Evolutionary conservation across 257 asterid genomes (phyloP).

Genomic region (Apocynum venetum): DNA sequence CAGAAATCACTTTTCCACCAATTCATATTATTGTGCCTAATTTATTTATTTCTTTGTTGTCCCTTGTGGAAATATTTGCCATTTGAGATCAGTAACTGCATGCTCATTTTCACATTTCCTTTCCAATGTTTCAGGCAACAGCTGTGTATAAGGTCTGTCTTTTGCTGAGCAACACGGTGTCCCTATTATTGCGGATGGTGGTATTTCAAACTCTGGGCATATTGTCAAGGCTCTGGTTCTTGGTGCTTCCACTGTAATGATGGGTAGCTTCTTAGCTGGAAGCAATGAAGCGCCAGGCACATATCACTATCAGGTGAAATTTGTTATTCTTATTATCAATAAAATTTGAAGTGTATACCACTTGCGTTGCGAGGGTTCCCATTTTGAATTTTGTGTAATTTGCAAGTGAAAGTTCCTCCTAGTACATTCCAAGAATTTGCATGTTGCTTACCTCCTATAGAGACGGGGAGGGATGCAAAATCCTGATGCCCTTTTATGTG

Average conservation of each 20-base stretch:
- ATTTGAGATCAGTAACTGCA: not conserved
- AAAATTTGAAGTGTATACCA: not conserved
- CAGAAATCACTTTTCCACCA: not conserved
- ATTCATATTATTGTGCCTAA: not conserved
- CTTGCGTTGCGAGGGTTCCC: not conserved
- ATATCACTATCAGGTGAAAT: conserved; percentile 57
- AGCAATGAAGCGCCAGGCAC: conserved; percentile 85
- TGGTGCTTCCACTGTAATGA: conserved; percentile 96
- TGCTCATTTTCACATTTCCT: not conserved
- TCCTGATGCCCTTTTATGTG: too few relatives aligned
- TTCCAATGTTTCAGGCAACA: conserved; percentile 49
- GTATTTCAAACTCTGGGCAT: conserved; percentile 93
- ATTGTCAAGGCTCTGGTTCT: conserved; percentile 83
- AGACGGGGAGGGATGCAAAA: too few relatives aligned
- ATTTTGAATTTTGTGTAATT: not conserved
- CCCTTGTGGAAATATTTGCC: not conserved
- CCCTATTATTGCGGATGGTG: conserved; percentile 93
- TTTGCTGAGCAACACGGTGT: conserved; percentile 63
- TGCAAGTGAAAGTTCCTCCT: not conserved
- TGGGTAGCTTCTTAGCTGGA: conserved; percentile 91
- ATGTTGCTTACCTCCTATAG: too few relatives aligned
- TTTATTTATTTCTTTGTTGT: not conserved
- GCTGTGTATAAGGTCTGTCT: conserved; percentile 92
- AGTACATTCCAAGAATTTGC: not conserved
- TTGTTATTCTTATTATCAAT: too few relatives aligned